phyloP scores from a whole-genome alignment of 1,139 yeast species.

The Yamadazyma atmosphaerica region DNA sequence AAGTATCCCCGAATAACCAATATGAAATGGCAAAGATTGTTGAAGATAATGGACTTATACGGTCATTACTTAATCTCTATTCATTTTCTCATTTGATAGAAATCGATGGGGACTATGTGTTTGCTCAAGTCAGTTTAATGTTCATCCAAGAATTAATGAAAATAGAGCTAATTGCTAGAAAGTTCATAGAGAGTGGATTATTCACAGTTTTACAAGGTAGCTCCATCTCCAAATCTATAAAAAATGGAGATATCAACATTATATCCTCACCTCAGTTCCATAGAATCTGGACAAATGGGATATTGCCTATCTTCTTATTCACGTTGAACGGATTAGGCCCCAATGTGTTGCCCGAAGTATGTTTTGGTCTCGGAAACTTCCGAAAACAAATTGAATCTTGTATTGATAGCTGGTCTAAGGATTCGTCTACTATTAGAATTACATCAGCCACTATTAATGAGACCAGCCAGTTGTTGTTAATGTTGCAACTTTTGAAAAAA shows the following conservation, averaged over 20 bases:
- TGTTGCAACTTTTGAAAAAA: constrained; percentile 58
- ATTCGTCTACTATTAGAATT: constrained; percentile 52
- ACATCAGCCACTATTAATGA: constrained; percentile 71
- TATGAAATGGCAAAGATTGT: constrained; percentile 54
- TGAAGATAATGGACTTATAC: constrained; percentile 59
- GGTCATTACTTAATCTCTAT: constrained; percentile 63
- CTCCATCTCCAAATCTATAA: constrained; percentile 66
- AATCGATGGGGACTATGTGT: constrained; percentile 61
- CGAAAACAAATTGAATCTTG: constrained; percentile 65
- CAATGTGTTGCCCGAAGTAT: constrained; percentile 62
- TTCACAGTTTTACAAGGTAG: constrained; percentile 73
- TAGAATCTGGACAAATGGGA: constrained; percentile 78
- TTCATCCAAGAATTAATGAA: constrained; percentile 70
- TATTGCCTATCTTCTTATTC: constrained; percentile 65
- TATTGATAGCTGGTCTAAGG: constrained; percentile 68
- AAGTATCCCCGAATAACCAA: constrained; percentile 51
- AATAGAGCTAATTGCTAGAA: constrained; percentile 64
- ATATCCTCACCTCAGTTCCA: constrained; percentile 56
- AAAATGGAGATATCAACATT: constrained; percentile 62
- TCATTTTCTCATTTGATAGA: constrained; percentile 66
- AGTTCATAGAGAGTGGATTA: constrained; percentile 62
- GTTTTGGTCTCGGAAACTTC: constrained; percentile 64
- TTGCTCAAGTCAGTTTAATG: constrained; percentile 72
- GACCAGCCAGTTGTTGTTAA: constrained; percentile 71
- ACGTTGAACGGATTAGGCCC: constrained; percentile 65